Evolutionary conservation across 371 early-diverging fungal species (phyloP).

Genomic region (Lichtheimia ramosa): DNA sequence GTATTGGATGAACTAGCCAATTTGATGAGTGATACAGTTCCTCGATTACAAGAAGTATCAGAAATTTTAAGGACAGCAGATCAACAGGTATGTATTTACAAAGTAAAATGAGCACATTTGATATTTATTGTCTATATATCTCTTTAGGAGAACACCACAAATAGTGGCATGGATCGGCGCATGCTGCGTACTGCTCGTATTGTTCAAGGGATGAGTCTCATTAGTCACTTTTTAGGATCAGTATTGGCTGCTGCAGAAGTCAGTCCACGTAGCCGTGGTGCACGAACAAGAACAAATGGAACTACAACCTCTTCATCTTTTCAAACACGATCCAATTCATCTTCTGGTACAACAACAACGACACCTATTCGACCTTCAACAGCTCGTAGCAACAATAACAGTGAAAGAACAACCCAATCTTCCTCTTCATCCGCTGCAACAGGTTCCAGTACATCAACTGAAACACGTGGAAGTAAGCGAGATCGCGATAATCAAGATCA

Average conservation of each 20-base stretch:
- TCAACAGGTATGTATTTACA: slow-evolving; percentile 3
- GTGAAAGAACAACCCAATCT: no score
- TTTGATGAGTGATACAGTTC: slow-evolving; percentile 31
- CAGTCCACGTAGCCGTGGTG: slow-evolving; percentile 14
- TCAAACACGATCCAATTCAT: not conserved
- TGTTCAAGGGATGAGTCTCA: slow-evolving; percentile 49
- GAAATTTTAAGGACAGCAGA: slow-evolving; percentile 25
- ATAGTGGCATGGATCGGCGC: slow-evolving; percentile 17
- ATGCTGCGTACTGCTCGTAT: slow-evolving; percentile 37
- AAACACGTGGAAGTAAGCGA: no score
- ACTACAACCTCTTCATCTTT: not conserved
- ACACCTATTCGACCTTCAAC: no score
- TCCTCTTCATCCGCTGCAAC: no score
- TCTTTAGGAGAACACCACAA: slow-evolving; percentile 11
- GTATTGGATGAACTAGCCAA: slow-evolving; percentile 43
- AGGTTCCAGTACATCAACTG: no score
- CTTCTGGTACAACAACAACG: no score
- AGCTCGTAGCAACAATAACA: no score
- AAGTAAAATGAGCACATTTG: not conserved
- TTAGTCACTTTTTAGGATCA: slow-evolving; percentile 45
- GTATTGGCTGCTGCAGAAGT: slow-evolving; percentile 45
- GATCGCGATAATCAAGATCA: no score
- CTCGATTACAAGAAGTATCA: slow-evolving; percentile 34
- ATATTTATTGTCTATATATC: not conserved
- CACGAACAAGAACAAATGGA: slow-evolving; percentile 7